phyloP scores from a whole-genome alignment of 805 yeast species.

The Suhomyces canberraensis region DNA sequence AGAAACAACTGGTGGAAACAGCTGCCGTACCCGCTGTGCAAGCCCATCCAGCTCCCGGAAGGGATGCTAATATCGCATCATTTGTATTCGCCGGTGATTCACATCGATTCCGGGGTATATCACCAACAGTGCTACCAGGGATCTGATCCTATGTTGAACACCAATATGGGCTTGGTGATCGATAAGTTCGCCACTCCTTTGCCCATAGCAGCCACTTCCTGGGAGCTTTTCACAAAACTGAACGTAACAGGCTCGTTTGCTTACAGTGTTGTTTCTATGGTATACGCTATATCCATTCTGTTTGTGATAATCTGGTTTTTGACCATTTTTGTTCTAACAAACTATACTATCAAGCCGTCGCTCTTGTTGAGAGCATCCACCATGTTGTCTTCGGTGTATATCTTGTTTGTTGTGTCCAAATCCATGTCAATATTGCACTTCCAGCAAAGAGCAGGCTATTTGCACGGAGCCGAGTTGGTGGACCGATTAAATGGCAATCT shows the following conservation, averaged over 20 bases:
- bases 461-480: slow-evolving; percentile 44
- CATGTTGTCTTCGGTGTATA: slow-evolving; percentile 50
- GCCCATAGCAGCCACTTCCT: slow-evolving; percentile 45
- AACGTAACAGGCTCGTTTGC: slow-evolving; percentile 43
- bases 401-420: slow-evolving; percentile 47
- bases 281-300: slow-evolving; percentile 61
- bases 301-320: slow-evolving; percentile 62
- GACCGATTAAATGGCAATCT: slow-evolving; percentile 41
- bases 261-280: slow-evolving; percentile 57
- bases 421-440: slow-evolving; percentile 43
- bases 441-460: slow-evolving; percentile 46
- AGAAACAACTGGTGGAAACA: slow-evolving; percentile 20
- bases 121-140: slow-evolving; percentile 31
- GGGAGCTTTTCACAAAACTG: slow-evolving; percentile 42
- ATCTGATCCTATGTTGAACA: slow-evolving; percentile 35
- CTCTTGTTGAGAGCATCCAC: slow-evolving; percentile 49
- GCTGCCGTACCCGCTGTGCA: slow-evolving; percentile 30
- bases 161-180: slow-evolving; percentile 32
- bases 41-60: slow-evolving; percentile 23
- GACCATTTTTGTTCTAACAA: slow-evolving; percentile 62
- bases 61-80: slow-evolving; percentile 34
- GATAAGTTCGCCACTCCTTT: slow-evolving; percentile 27
- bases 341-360: slow-evolving; percentile 62
- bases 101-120: slow-evolving; percentile 22
- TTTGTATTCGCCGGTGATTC: slow-evolving; percentile 17